These are phyloP conservation scores for Colletotrichum liriopes DNA, from an alignment of 2,329 filamentous ascomycete species.

Conservation along the genomic window DNA sequence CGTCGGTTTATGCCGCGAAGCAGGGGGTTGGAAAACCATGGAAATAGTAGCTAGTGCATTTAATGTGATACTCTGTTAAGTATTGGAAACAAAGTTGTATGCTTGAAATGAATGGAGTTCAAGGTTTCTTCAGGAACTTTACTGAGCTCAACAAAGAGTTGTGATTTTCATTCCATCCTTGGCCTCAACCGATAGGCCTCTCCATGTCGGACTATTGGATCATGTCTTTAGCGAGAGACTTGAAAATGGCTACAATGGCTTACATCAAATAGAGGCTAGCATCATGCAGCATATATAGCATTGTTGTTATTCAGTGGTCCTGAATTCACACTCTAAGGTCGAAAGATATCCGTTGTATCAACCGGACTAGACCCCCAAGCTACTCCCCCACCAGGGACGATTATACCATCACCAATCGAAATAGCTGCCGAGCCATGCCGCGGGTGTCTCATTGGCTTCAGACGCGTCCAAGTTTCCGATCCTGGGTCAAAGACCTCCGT, in stretches of 20 bases:
- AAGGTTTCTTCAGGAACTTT: background rate
- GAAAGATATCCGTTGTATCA: background rate
- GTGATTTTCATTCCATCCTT: too few relatives aligned
- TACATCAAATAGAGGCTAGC: too few relatives aligned
- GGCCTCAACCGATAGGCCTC: too few relatives aligned
- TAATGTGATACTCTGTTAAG: background rate
- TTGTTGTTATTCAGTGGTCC: background rate
- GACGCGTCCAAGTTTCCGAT: too few relatives aligned
- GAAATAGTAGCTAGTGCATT: background rate
- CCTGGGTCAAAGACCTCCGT: slow-evolving; percentile 9
- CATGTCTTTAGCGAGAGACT: too few relatives aligned
- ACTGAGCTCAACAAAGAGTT: background rate
- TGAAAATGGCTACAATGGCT: too few relatives aligned
- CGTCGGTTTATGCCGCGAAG: background rate
- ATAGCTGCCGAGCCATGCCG: background rate
- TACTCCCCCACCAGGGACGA: slow-evolving; percentile 52
- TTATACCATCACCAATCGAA: slow-evolving; percentile 47
- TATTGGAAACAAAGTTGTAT: background rate
- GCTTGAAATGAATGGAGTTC: background rate
- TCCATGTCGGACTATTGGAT: too few relatives aligned
- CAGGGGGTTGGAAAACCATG: background rate
- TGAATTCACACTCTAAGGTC: background rate
- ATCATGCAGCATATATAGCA: too few relatives aligned
- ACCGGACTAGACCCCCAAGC: background rate
- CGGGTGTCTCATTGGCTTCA: too few relatives aligned